These are phyloP conservation scores for Tulasnella sp. DNA, from an alignment of 768 basidiomycete species.

Conservation along the genomic window DNA sequence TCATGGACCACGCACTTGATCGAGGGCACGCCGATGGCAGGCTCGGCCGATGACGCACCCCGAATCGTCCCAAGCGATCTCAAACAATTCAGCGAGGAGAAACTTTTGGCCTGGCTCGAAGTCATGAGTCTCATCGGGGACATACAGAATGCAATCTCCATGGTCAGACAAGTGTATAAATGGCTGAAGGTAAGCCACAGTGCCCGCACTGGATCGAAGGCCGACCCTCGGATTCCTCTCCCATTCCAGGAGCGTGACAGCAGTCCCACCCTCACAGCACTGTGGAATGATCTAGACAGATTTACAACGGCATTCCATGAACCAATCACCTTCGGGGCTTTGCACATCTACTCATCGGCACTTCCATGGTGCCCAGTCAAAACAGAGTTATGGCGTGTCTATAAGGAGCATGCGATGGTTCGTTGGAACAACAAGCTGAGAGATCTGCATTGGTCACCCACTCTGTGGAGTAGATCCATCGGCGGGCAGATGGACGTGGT, in stretches of 20 bases:
- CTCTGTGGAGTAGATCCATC: too few species aligned
- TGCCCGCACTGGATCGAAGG: too few species aligned
- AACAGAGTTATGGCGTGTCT: not conserved
- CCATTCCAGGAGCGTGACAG: too few species aligned
- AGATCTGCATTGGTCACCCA: too few species aligned
- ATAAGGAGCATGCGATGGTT: too few species aligned
- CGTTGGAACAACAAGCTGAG: too few species aligned
- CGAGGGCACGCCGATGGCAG: not conserved
- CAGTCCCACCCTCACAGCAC: too few species aligned
- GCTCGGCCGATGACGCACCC: not conserved
- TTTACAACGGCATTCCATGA: not conserved
- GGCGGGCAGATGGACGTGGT: too few species aligned
- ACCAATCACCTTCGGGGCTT: not conserved
- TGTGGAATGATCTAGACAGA: not conserved
- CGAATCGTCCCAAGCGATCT: not conserved
- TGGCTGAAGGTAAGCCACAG: too few species aligned
- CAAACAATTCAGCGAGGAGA: not conserved
- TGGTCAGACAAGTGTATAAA: not conserved
- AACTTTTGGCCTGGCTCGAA: not conserved
- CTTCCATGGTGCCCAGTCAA: not conserved
- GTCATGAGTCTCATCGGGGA: not conserved
- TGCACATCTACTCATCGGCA: not conserved
- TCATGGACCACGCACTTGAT: not conserved
- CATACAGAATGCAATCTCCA: not conserved
- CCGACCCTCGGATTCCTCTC: too few species aligned